Conservation (phyloP, 2,329 filamentous ascomycete genomes). For the Cercospora sesami region DNA sequence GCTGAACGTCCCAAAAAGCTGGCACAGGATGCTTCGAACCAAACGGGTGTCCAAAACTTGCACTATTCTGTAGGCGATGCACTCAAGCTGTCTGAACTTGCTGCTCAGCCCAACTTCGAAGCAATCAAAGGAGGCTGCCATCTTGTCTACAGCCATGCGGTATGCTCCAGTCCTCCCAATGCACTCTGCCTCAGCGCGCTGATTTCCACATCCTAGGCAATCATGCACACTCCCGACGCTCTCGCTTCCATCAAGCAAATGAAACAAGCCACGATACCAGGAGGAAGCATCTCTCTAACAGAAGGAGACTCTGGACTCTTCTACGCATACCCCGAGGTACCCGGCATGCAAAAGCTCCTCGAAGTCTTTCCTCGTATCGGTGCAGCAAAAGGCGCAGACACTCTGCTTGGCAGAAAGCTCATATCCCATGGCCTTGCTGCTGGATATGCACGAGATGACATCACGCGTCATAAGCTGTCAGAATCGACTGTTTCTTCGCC, state of each 20-base stretch:
- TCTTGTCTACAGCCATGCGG: constrained; percentile 20
- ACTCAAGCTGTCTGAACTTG: constrained; percentile 6
- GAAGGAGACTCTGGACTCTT: constrained; percentile 22
- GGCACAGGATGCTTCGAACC: constrained; percentile 10
- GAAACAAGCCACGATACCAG: constrained; percentile 8
- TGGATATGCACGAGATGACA: constrained; percentile 9
- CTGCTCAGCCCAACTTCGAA: constrained; percentile 1
- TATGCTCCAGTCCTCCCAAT: neutral
- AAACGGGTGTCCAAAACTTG: constrained; percentile 9
- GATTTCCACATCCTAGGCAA: constrained; percentile 2
- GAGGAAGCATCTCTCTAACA: constrained; percentile 9
- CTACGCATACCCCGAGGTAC: constrained; percentile 15
- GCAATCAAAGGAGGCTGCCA: constrained; percentile 12
- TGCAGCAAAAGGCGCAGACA: constrained; percentile 12
- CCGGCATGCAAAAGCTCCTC: constrained; percentile 16
- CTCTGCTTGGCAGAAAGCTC: constrained; percentile 9
- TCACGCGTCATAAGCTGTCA: neutral
- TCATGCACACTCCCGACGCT: constrained; percentile 19
- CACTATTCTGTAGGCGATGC: constrained; percentile 17
- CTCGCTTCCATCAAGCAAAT: constrained; percentile 10
- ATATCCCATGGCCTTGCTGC: constrained; percentile 9
- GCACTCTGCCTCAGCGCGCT: neutral
- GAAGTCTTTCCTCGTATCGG: constrained; percentile 18
- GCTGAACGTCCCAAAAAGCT: neutral
- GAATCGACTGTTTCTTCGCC: neutral